These are phyloP conservation scores for Geotrichum phurueaensis DNA, from an alignment of 1,139 yeast genomes.

Conservation along the genomic window DNA sequence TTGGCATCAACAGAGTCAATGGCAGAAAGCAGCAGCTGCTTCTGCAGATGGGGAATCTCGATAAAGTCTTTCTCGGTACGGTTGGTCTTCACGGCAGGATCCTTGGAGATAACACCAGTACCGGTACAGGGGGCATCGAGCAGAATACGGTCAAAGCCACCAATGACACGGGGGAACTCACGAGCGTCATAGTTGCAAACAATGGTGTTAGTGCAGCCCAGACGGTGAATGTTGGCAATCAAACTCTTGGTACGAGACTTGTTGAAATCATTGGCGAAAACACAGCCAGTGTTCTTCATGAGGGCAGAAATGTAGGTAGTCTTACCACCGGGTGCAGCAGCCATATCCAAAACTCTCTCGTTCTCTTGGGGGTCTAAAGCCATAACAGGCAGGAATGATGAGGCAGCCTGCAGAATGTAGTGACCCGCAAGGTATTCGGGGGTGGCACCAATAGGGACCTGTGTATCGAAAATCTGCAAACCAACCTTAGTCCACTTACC, in stretches of 20 bases:
- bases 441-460: slow-evolving; percentile 98
- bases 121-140: slow-evolving; percentile 99
- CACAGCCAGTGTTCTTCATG: slow-evolving; percentile 97
- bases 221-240: slow-evolving; percentile 94
- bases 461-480: slow-evolving; percentile 92
- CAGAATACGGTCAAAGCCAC: slow-evolving; percentile 92
- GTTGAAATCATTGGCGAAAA: slow-evolving; percentile 95
- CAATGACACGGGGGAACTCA: slow-evolving; percentile 96
- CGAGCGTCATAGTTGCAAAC: slow-evolving; percentile 98
- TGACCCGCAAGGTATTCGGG: slow-evolving; percentile 98
- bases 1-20: slow-evolving; percentile 95
- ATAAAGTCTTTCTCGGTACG: slow-evolving; percentile 95
- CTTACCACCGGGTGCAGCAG: slow-evolving; percentile 99
- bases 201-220: slow-evolving; percentile 93
- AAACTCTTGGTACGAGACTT: slow-evolving; percentile 93
- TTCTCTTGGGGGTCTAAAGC: slow-evolving; percentile 94
- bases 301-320: slow-evolving; percentile 92
- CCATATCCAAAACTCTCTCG: slow-evolving; percentile 96
- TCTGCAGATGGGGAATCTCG: slow-evolving; percentile 94
- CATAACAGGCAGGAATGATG: slow-evolving; percentile 95
- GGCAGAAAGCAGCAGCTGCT: slow-evolving; percentile 86
- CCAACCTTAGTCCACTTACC: slow-evolving; percentile 99
- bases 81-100: slow-evolving; percentile 86
- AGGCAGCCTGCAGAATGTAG: slow-evolving; percentile 96
- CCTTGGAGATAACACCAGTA: slow-evolving; percentile 98